Percentiles rank a stretch among this genome's conserved stretches.
Conservation (phyloP, 441 rosid species). For the Gossypium lobatum region DNA sequence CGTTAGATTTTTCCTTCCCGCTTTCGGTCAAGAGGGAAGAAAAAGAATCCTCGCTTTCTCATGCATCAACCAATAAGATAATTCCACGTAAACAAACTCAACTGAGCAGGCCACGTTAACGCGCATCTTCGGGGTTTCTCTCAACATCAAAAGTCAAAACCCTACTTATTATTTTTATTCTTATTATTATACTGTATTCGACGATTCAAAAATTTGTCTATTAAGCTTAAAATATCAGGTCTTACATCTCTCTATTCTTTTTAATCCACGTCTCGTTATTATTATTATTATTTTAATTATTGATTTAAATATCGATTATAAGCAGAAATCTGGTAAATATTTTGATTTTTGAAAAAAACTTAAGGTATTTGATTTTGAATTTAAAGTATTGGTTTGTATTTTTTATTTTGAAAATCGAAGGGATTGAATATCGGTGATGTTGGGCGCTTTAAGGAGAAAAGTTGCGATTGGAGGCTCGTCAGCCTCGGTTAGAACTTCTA, state of each 20-base stretch:
- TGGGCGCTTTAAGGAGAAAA: conserved; percentile 57
- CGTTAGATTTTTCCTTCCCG: background rate
- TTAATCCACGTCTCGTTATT: background rate
- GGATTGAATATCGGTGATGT: conserved; percentile 42
- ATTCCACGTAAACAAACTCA: background rate
- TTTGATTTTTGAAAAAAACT: background rate
- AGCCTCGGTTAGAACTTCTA: conserved; percentile 37
- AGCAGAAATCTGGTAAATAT: background rate
- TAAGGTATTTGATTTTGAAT: background rate
- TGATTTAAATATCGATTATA: background rate
- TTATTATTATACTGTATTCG: background rate
- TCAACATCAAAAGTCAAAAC: background rate
- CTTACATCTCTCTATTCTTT: background rate
- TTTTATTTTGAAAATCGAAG: conserved; percentile 3
- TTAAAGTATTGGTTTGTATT: background rate
- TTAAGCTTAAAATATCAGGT: conserved; percentile 13
- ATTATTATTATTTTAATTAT: background rate
- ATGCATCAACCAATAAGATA: background rate
- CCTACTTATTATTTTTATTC: background rate
- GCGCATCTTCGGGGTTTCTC: background rate
- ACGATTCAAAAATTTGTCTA: background rate
- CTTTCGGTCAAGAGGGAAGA: background rate
- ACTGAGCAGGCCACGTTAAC: background rate
- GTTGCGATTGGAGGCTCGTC: conserved; percentile 48
- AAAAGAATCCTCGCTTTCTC: background rate